Percentiles rank a stretch among this genome's conserved stretches.
These are phyloP conservation scores for Colletotrichum destructivum DNA, from an alignment of 2,329 filamentous ascomycete genomes.

Conservation along the genomic window DNA sequence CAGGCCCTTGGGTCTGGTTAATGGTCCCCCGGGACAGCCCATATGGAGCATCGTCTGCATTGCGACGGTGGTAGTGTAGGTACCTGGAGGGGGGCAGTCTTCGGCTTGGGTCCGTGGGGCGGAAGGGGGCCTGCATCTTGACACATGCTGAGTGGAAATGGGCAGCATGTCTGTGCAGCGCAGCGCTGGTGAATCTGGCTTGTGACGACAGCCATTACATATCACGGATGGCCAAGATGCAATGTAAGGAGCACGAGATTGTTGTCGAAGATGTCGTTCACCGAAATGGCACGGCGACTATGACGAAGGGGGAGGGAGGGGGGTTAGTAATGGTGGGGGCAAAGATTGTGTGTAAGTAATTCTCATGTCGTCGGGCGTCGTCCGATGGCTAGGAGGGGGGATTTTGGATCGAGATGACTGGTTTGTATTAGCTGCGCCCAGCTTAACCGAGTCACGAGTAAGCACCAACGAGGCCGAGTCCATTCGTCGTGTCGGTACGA, in stretches of 20 bases:
- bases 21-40: neutral
- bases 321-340: neutral
- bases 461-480: neutral
- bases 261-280: neutral
- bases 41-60: neutral
- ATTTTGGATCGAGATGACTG: constrained; percentile 15
- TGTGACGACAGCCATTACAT: neutral
- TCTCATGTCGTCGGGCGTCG: constrained; percentile 8
- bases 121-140: constrained; percentile 12
- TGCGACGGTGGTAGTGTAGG: constrained; percentile 13
- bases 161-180: constrained; percentile 7
- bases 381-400: neutral
- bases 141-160: neutral
- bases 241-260: neutral
- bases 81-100: too few species aligned
- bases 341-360: neutral
- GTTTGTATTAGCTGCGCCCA: constrained; percentile 10
- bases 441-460: constrained; percentile 2
- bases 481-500: neutral
- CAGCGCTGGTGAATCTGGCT: constrained; percentile 1
- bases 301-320: neutral
- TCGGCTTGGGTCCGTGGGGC: neutral
- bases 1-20: neutral
- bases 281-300: constrained; percentile 2
- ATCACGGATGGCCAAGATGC: neutral